phyloP scores from a whole-genome alignment of 2,329 filamentous ascomycete genomes.

The Colletotrichum gloeosporioides region DNA sequence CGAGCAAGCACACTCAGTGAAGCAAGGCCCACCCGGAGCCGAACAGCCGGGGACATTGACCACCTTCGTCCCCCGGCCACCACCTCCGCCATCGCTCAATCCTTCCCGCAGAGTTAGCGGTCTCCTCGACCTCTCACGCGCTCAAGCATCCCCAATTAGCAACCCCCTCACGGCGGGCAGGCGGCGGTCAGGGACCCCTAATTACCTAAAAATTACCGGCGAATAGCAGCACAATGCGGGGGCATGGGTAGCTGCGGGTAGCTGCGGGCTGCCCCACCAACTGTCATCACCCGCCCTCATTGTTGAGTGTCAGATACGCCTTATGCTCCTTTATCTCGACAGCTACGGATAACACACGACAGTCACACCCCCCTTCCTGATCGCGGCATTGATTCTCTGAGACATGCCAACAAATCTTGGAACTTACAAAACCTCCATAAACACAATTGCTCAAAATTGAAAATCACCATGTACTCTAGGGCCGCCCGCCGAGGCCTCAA shows the following conservation, averaged over 20 bases:
- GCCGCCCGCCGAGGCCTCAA: constrained; percentile 7
- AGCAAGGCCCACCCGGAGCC: background rate
- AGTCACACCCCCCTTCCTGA: background rate
- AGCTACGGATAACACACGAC: background rate
- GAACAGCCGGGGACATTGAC: background rate
- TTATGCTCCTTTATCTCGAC: constrained; percentile 21
- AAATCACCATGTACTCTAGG: background rate
- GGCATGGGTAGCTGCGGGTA: constrained; percentile 25
- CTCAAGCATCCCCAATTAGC: background rate
- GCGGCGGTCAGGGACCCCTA: constrained; percentile 8
- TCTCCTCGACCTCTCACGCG: background rate
- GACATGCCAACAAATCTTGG: background rate
- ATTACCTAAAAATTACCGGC: constrained; percentile 12
- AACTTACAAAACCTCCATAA: background rate
- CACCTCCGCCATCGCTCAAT: background rate
- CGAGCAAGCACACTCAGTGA: background rate
- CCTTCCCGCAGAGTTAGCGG: background rate
- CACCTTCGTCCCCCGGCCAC: background rate
- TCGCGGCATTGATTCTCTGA: background rate
- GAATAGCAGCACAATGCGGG: constrained; percentile 16
- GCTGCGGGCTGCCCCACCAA: constrained; percentile 19
- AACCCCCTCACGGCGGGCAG: background rate
- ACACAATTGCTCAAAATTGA: background rate
- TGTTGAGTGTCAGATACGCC: constrained; percentile 14
- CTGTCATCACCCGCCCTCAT: background rate